Evolutionary conservation across 2,329 filamentous ascomycete species (phyloP).

Genomic region (Calonectria hongkongensis): DNA sequence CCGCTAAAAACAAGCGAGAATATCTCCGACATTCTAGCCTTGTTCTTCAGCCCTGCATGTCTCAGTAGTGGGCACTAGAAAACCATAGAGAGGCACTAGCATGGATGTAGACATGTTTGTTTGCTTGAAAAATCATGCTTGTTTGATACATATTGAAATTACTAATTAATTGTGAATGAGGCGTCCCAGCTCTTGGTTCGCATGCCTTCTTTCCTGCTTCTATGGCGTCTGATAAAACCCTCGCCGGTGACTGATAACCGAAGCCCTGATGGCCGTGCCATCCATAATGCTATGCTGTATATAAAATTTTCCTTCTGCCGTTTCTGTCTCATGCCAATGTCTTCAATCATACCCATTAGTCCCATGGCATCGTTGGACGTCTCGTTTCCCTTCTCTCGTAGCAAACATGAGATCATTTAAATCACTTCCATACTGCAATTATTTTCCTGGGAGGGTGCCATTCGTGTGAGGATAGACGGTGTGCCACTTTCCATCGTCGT

Average conservation of each 20-base stretch:
- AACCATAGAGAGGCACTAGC: constrained; percentile 8
- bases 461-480: constrained; percentile 68
- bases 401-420: constrained; percentile 29
- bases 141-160: constrained; percentile 43
- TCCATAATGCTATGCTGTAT: constrained; percentile 37
- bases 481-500: constrained; percentile 68
- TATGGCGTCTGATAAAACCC: constrained; percentile 42
- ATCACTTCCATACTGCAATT: constrained; percentile 34
- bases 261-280: constrained; percentile 29
- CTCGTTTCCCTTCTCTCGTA: constrained; percentile 28
- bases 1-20: constrained; percentile 22
- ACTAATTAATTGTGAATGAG: constrained; percentile 54
- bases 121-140: background rate
- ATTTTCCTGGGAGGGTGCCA: constrained; percentile 53
- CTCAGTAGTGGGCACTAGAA: background rate
- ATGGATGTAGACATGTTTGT: background rate
- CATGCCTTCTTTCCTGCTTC: constrained; percentile 47
- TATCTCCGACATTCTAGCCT: constrained; percentile 1
- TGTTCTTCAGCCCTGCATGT: background rate
- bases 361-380: constrained; percentile 22
- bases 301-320: constrained; percentile 37
- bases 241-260: constrained; percentile 31
- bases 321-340: constrained; percentile 30
- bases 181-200: constrained; percentile 65
- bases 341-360: constrained; percentile 25